Evolutionary conservation across 1,284 basidiomycete genomes (phyloP).

Genomic region (Takashimella koratensis): DNA sequence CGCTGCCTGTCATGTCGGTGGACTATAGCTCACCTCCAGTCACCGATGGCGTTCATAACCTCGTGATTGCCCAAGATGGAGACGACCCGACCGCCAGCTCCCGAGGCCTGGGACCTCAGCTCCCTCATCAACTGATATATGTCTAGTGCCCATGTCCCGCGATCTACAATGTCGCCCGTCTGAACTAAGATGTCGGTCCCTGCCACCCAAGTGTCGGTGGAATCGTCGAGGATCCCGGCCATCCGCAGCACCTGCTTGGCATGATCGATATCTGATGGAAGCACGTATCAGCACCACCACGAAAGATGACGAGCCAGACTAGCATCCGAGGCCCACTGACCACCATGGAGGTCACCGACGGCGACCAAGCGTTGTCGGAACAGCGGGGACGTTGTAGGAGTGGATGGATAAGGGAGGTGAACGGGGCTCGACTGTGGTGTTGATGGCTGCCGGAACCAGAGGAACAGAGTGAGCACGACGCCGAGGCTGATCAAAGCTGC

Average conservation of each 20-base stretch:
- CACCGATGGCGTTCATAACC: conserved; percentile 78
- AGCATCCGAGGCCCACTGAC: conserved; percentile 18
- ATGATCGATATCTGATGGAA: conserved; percentile 57
- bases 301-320: neutral
- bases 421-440: neutral
- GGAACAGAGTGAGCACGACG: neutral
- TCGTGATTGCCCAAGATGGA: conserved; percentile 68
- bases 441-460: neutral
- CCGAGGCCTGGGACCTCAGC: conserved; percentile 68
- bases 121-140: conserved; percentile 77
- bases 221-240: conserved; percentile 63
- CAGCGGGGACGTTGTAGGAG: conserved; percentile 1
- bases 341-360: conserved; percentile 77
- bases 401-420: neutral
- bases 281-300: conserved; percentile 1
- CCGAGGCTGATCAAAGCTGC: neutral
- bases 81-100: conserved; percentile 66
- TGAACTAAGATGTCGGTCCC: conserved; percentile 79
- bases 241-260: conserved; percentile 70
- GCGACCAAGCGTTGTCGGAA: conserved; percentile 55
- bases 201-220: conserved; percentile 70
- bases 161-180: conserved; percentile 89
- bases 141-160: conserved; percentile 81
- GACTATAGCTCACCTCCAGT: conserved; percentile 64
- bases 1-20: no score